Evolutionary conservation across 2,329 filamentous ascomycete genomes (phyloP).

Genomic region (Colletotrichum sp.): DNA sequence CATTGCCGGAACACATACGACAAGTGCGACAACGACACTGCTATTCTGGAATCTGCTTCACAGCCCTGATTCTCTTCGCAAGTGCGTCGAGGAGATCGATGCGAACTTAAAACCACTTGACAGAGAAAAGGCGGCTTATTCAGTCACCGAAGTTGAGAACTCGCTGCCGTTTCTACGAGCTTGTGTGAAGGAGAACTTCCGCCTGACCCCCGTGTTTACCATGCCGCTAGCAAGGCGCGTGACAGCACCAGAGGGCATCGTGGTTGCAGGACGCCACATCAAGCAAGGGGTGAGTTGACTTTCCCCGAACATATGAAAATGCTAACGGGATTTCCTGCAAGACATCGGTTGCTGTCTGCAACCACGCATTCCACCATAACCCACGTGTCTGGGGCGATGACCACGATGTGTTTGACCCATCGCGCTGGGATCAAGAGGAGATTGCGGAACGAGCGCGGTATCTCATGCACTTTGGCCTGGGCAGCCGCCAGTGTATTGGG

Average conservation of each 20-base stretch:
- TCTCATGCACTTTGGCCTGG: slow-evolving; percentile 10
- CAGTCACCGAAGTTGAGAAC: background rate
- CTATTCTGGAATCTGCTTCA: slow-evolving; percentile 5
- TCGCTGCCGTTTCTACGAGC: background rate
- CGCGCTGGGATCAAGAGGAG: background rate
- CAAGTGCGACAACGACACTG: background rate
- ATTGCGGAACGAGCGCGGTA: background rate
- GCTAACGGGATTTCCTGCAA: background rate
- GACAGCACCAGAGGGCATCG: background rate
- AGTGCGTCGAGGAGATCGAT: background rate
- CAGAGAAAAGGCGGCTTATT: background rate
- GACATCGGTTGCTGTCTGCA: slow-evolving; percentile 7
- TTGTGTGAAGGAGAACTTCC: slow-evolving; percentile 11
- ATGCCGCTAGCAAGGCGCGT: slow-evolving; percentile 8
- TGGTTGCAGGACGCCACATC: background rate
- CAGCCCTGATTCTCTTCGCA: background rate
- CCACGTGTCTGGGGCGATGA: background rate
- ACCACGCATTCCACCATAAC: slow-evolving; percentile 7
- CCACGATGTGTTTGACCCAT: background rate
- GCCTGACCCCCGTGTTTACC: background rate
- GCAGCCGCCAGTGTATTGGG: slow-evolving; percentile 3
- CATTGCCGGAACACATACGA: slow-evolving; percentile 2
- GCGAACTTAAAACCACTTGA: background rate
- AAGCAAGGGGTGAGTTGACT: background rate
- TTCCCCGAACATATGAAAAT: background rate